Percentiles rank a stretch among this genome's conserved stretches.
phyloP scores from a whole-genome alignment of 140 eudicot species.

The Stevia rebaudiana region DNA sequence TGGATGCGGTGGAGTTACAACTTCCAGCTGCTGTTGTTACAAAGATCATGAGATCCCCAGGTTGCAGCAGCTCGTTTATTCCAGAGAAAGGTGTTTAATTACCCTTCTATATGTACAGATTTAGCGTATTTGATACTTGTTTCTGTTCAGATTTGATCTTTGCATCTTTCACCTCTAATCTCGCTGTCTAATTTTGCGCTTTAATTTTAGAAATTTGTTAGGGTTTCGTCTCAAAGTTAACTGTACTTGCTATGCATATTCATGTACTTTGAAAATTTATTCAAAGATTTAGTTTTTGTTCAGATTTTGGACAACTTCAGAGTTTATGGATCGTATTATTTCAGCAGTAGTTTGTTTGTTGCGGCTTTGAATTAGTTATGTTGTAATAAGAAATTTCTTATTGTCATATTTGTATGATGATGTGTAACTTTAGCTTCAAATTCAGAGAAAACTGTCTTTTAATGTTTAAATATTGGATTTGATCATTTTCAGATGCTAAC shows the following conservation, averaged over 20 bases:
- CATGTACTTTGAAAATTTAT: not conserved
- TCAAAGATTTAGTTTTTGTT: no score
- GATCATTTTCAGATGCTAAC: slow-evolving; percentile 31
- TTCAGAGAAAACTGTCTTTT: not conserved
- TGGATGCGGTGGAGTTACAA: slow-evolving; percentile 46
- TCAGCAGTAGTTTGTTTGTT: not conserved
- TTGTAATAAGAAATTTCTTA: not conserved
- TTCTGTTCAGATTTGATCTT: not conserved
- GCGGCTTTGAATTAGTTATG: not conserved
- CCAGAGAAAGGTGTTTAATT: slow-evolving; percentile 43
- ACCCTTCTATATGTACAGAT: not conserved
- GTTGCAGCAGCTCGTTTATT: slow-evolving; percentile 38
- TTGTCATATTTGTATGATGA: not conserved
- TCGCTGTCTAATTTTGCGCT: slow-evolving; percentile 18
- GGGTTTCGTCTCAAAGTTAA: not conserved
- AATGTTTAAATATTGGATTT: not conserved
- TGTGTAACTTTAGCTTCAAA: not conserved
- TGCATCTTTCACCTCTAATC: not conserved
- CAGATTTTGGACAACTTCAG: not conserved
- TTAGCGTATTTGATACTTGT: not conserved
- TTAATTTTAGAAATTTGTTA: not conserved
- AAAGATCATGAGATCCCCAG: slow-evolving; percentile 78
- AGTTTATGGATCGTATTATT: not conserved
- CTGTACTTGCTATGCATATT: not conserved
- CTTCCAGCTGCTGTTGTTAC: slow-evolving; percentile 39